Base-by-base conservation (phyloP, 306 rosid species). In the Canavalia ensiformis region DNA sequence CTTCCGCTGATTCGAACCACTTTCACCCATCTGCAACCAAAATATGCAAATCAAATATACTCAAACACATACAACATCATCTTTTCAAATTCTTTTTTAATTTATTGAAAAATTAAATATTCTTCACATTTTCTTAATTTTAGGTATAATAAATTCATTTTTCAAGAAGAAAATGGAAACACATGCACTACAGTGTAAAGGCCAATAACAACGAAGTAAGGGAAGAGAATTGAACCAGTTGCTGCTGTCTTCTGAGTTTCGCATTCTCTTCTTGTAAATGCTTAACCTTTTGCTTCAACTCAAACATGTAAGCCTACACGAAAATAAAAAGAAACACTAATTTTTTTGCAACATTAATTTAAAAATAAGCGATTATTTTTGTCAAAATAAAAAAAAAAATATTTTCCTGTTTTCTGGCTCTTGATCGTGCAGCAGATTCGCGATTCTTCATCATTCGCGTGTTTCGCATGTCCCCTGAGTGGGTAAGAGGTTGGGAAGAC, bases 361-460 rank as follows among this genome's bases (percentile, higher is more conserved):
- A 4, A 37, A 37, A 4, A 2, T 2, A 37, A 4, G 41, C 41
- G 4, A 37, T 2, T 37, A 4, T 35, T 35, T 2, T 37, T 37
- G 4, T 2, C 2, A 37, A 37, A 37, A 35, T 4, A 68, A 34
- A 2, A 12, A 11, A 29, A 76, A 30, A 39, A 74, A 58, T 33
- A 18, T 3, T 37, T 81, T 60, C 97, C 97, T 90, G 97, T 35
- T 87, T 92, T 80, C 97, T 75, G 12, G 97, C 94, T 68, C 97
- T 86, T 2, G 95, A 90, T 81, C 97, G 84, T 1, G 93, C 93
- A 30, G 97, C 97, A 34, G 97, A 90, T 72, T 92, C 97, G 5
- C 97, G 79, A 29, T 92, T 92, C 83, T 90, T 92, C 80, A 92
- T 88, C 92, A 89, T 84, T 0, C 95, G 84, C 69, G 87, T 87